Evolutionary conservation across 805 yeast genomes (phyloP), one percentile per base, ranked within the genome.

Genomic region (Kodamaea neixiangensis): DNA sequence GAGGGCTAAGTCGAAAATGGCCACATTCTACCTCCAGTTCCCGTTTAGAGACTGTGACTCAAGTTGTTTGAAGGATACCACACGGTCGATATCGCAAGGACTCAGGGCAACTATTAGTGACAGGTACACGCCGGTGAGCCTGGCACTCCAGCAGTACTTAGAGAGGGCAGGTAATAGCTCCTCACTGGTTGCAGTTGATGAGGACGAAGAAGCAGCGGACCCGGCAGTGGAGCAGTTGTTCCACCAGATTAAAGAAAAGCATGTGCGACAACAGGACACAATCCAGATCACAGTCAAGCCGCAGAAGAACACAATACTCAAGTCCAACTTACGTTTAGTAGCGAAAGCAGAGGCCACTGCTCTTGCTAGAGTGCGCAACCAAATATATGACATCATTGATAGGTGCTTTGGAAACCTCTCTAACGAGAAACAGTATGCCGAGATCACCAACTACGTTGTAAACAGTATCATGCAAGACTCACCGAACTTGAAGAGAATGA

Each of bases 381-480:
- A 37, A 18, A 47, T 47, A 13, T 42, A 39, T 17, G 41, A 40
- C 33, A 47, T 47, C 2, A 41, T 47, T 39, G 39, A 39, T 7
- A 20, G 40, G 40, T 39, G 41, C 31, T 47, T 47, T 20, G 49
- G 49, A 7, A 39, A 15, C 18, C 14, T 37, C 19, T 25, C 49
- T 19, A 11, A 17, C 5, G 49, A 47, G 17, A 47, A 39, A 20
- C 45, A 54, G 38, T 53, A 44, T 35, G 21, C 20, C 7, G 51
- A 52, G 10, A 56, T 61, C 20, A 49, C 38, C 17, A 59, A 59
- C 46, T 60, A 54, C 40, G 56, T 60, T 7, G 50, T 54, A 7
- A 63, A 63, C 45, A 47, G 47, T 25, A 44, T 59, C 14, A 49
- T 62, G 15, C 64, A 58, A 34, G 58, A 55, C n/a, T 53, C 48